phyloP scores from a whole-genome alignment of 371 early-diverging fungal species.

The Antonospora locustae region DNA sequence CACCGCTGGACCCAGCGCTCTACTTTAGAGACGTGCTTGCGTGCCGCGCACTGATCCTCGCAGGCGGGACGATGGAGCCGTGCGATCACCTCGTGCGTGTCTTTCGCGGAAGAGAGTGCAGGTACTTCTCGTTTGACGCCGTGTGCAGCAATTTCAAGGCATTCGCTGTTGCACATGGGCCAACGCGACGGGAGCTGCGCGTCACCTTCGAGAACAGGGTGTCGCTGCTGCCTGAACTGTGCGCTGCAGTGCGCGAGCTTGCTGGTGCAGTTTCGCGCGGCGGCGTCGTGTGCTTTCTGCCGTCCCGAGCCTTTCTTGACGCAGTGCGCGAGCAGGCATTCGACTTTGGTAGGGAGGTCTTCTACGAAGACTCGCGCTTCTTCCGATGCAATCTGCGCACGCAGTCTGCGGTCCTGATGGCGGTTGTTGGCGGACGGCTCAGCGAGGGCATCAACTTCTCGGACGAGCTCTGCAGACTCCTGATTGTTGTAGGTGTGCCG shows the following conservation, averaged over 20 bases:
- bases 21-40: constrained; percentile 66
- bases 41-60: constrained; percentile 67
- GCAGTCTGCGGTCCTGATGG: constrained; percentile 62
- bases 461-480: constrained; percentile 50
- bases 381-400: no score
- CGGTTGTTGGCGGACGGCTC: constrained; percentile 85
- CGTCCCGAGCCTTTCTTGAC: constrained; percentile 47
- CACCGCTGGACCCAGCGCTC: constrained; percentile 68
- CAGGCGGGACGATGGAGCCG: constrained; percentile 92
- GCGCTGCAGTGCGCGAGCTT: constrained; percentile 19
- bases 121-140: constrained; percentile 2
- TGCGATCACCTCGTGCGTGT: constrained; percentile 4
- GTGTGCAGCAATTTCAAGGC: constrained; percentile 12
- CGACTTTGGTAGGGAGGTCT: constrained; percentile 7
- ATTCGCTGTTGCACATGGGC: constrained; percentile 10
- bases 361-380: constrained; percentile 43
- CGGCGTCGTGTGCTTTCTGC: constrained; percentile 53
- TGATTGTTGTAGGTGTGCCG: constrained; percentile 74
- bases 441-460: constrained; percentile 84
- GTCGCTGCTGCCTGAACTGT: constrained; percentile 16
- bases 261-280: constrained; percentile 32
- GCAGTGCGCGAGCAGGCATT: constrained; percentile 20
- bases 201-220: constrained; percentile 6
- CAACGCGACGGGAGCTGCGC: not conserved
- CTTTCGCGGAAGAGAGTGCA: not conserved